Conservation (phyloP, 1,284 basidiomycete species). For the Flammula alnicola region DNA sequence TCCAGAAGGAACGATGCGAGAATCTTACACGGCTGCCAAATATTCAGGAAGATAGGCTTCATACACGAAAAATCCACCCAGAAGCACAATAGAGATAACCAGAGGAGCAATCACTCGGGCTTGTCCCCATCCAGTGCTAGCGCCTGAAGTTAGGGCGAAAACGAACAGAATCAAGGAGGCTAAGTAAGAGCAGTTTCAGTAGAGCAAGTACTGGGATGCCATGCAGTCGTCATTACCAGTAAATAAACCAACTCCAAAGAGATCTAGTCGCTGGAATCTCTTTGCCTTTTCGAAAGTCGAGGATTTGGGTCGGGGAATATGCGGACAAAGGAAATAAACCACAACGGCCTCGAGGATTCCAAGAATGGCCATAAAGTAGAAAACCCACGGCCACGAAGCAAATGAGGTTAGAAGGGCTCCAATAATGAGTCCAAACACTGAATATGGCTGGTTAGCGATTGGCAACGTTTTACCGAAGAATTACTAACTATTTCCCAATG, state of each 20-base stretch:
- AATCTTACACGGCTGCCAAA: constrained; percentile 43
- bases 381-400: constrained; percentile 40
- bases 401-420: constrained; percentile 46
- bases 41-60: constrained; percentile 42
- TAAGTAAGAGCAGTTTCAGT: constrained; percentile 10
- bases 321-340: constrained; percentile 36
- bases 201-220: too few relatives aligned
- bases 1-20: background rate
- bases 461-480: too few relatives aligned
- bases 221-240: too few relatives aligned
- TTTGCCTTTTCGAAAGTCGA: constrained; percentile 3
- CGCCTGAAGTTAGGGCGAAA: constrained; percentile 52
- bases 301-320: constrained; percentile 5
- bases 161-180: constrained; percentile 49
- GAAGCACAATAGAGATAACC: constrained; percentile 43
- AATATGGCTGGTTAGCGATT: too few relatives aligned
- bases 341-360: constrained; percentile 31
- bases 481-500: constrained; percentile 40
- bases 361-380: constrained; percentile 41
- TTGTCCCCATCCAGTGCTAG: constrained; percentile 46
- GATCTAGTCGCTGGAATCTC: constrained; percentile 41
- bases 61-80: constrained; percentile 46
- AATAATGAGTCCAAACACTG: constrained; percentile 47
- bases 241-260: constrained; percentile 44
- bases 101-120: constrained; percentile 47